phyloP scores from a whole-genome alignment of 192 early-diverging fungal species.

The Backusella tarrabulga region DNA sequence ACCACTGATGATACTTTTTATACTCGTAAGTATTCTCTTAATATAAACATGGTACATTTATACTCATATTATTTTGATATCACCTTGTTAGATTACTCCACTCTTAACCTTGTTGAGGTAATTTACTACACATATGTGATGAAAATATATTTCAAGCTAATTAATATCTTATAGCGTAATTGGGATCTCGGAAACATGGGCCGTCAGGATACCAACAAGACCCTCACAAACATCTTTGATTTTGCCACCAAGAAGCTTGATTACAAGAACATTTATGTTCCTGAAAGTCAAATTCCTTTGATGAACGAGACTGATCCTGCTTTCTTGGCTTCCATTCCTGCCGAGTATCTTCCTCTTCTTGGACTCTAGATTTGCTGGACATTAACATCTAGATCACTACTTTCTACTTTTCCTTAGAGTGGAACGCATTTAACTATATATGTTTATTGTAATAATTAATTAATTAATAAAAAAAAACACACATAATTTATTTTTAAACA shows the following conservation, averaged over 20 bases:
- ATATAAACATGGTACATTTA: too few relatives aligned
- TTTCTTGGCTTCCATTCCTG: conserved; percentile 29
- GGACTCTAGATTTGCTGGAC: neutral
- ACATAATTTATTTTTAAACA: too few relatives aligned
- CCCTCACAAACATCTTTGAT: conserved; percentile 44
- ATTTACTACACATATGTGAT: neutral
- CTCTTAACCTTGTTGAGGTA: conserved; percentile 56
- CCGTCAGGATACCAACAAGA: conserved; percentile 49
- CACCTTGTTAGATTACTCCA: conserved; percentile 45
- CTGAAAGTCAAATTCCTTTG: conserved; percentile 29
- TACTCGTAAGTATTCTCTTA: conserved; percentile 28
- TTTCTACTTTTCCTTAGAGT: too few relatives aligned
- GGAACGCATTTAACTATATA: too few relatives aligned
- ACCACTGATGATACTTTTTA: conserved; percentile 59
- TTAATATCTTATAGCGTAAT: conserved; percentile 38
- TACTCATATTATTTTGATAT: neutral
- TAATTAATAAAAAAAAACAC: too few relatives aligned
- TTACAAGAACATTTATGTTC: conserved; percentile 37
- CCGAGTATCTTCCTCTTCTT: neutral
- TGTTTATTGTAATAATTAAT: too few relatives aligned
- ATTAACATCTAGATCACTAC: neutral
- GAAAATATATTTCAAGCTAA: neutral
- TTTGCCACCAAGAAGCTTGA: conserved; percentile 35
- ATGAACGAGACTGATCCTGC: conserved; percentile 33
- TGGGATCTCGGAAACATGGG: conserved; percentile 62